phyloP scores from a whole-genome alignment of 2,329 filamentous ascomycete genomes.

The Dothideomycetes sp. region DNA sequence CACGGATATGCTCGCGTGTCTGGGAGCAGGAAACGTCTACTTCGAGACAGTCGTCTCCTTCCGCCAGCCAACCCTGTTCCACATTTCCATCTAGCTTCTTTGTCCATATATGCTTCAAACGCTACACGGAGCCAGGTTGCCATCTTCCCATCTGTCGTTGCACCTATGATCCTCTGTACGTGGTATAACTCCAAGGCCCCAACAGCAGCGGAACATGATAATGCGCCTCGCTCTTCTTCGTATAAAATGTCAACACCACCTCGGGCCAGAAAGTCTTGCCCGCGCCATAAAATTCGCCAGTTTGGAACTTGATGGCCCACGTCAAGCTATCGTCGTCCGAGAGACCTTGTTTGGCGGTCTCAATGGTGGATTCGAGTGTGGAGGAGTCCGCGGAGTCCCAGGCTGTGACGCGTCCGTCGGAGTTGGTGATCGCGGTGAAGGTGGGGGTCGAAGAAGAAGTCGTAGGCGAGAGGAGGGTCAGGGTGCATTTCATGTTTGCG shows the following conservation, averaged over 20 bases:
- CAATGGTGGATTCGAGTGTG: slow-evolving; percentile 27
- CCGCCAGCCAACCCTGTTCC: no score
- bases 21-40: no score
- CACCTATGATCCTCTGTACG: slow-evolving; percentile 72
- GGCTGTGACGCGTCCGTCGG: slow-evolving; percentile 60
- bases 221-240: slow-evolving; percentile 41
- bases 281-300: slow-evolving; percentile 56
- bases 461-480: slow-evolving; percentile 35
- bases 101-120: no score
- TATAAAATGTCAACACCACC: slow-evolving; percentile 45
- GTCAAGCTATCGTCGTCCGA: slow-evolving; percentile 33
- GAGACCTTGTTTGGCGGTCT: slow-evolving; percentile 19
- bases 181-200: slow-evolving; percentile 71
- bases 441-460: slow-evolving; percentile 21
- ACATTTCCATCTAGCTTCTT: no score
- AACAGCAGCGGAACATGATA: slow-evolving; percentile 73
- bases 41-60: no score
- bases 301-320: slow-evolving; percentile 65
- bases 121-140: no score
- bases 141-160: no score
- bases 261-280: slow-evolving; percentile 47
- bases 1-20: no score
- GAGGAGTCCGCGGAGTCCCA: slow-evolving; percentile 48
- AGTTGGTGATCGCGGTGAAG: slow-evolving; percentile 61
- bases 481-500: slow-evolving; percentile 52